phyloP scores from a whole-genome alignment of 1,284 basidiomycete species.

The Crucibulum cyathiforme region DNA sequence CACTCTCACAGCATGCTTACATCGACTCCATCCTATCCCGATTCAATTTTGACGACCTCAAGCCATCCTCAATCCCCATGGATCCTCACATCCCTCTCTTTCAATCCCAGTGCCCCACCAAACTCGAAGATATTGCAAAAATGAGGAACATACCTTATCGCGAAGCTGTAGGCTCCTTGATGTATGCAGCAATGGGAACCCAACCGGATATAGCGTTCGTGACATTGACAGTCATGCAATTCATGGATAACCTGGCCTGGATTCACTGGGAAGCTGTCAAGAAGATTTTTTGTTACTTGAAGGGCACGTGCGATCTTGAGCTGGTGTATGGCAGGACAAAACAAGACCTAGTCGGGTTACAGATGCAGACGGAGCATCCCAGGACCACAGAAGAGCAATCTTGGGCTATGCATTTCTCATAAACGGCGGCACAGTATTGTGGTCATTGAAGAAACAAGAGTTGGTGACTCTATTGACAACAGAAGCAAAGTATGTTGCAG shows the following conservation, averaged over 20 bases:
- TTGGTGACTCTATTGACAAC: constrained; percentile 35
- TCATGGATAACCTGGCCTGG: constrained; percentile 19
- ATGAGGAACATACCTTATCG: constrained; percentile 28
- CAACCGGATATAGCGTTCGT: constrained; percentile 37
- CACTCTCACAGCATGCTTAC: constrained; percentile 29
- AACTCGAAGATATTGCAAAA: constrained; percentile 12
- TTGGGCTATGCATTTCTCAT: constrained; percentile 40
- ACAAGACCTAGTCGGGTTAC: constrained; percentile 20
- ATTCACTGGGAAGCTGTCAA: constrained; percentile 31
- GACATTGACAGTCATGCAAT: constrained; percentile 21
- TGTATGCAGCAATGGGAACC: constrained; percentile 37
- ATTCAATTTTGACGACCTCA: constrained; percentile 21
- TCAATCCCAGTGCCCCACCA: constrained; percentile 12
- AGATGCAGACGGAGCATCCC: constrained; percentile 28
- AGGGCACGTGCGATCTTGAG: constrained; percentile 22
- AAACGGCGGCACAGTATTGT: constrained; percentile 37
- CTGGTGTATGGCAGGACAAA: constrained; percentile 18
- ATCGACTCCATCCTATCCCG: constrained; percentile 23
- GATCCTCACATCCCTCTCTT: constrained; percentile 16
- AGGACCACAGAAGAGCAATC: constrained; percentile 25
- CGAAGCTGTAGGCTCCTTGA: constrained; percentile 31
- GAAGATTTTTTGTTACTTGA: constrained; percentile 29
- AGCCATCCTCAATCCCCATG: constrained; percentile 27
- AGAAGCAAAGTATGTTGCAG: constrained; percentile 20
- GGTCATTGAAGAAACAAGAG: constrained; percentile 42